A percentile compares a stretch with the other conserved stretches of the same genome.
These are phyloP conservation scores for Alloteropsis semialata DNA, from an alignment of 176 grass and related monocot genomes.

Conservation along the genomic window DNA sequence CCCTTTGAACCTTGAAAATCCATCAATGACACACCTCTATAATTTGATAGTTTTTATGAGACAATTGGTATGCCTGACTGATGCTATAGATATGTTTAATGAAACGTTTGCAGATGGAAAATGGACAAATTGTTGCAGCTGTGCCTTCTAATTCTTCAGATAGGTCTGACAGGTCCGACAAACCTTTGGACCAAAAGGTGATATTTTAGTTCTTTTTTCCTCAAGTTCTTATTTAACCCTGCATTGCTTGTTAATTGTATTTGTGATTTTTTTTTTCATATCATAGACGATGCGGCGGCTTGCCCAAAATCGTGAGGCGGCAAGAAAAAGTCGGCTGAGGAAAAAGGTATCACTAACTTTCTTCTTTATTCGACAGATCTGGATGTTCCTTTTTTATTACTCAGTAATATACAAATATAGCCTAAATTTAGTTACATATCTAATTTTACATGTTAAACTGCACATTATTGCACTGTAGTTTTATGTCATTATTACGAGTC, in stretches of 20 bases:
- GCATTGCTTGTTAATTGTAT: constrained; percentile 8
- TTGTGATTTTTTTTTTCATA: neutral
- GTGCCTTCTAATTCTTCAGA: constrained; percentile 66
- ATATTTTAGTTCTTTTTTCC: neutral
- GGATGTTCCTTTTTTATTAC: neutral
- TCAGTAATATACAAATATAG: neutral
- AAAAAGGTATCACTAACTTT: constrained; percentile 49
- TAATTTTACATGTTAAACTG: neutral
- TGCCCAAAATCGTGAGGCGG: constrained; percentile 76
- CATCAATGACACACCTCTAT: neutral
- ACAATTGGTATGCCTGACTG: neutral
- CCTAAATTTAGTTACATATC: neutral
- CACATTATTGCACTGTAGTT: neutral
- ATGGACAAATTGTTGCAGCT: constrained; percentile 27
- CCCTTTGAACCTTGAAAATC: neutral
- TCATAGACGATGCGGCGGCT: constrained; percentile 52
- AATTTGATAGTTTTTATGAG: neutral
- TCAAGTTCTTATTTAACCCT: neutral
- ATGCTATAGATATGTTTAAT: neutral
- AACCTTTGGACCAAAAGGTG: constrained; percentile 76
- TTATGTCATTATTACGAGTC: neutral
- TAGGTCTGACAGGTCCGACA: constrained; percentile 60
- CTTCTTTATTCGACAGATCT: neutral
- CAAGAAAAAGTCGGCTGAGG: constrained; percentile 69
- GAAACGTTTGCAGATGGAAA: constrained; percentile 43